Evolutionary conservation across 106 monocot genomes (phyloP), one percentile per base, ranked within the genome.

Genomic region (Phalaenopsis equestris): DNA sequence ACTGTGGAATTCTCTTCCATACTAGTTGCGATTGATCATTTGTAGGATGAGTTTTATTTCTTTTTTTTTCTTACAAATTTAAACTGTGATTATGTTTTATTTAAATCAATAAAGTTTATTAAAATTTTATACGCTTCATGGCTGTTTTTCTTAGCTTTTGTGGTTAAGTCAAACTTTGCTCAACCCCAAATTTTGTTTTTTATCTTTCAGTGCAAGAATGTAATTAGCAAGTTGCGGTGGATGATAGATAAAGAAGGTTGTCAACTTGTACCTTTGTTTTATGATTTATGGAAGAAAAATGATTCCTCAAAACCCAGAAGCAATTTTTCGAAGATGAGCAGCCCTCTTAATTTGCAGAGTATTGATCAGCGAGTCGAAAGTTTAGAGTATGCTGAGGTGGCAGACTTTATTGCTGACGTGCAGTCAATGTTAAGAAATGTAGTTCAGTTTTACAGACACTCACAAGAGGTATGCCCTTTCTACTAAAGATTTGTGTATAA

Each of bases 171-270:
- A 2, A 61, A 61, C 21, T n/a, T 61, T 21, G 2, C 61, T 61
- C 61, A 2, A 61, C 6, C 52, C 21, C 5, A 37, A 1, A 37
- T 70, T 39, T 8, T 70, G 70, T 70, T 70, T 2, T 42, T 49
- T 46, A 24, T 49, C 81, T 82, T 82, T 41, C 79, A 98, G 98
- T 92, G 92, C 86, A 98, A 98, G 81, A 92, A 92, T 88, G 94
- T 98, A 9, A 89, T 98, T 49, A 88, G 85, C 87, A 94, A 98
- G 84, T 79, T 98, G 15, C 90, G 87, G 83, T 89, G 88, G 75
- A 89, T 83, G 85, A 94, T 98, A 46, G 87, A 92, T 81, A 94
- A 88, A 72, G 94, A 94, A 75, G 98, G 98, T 36, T 83, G 84
- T 75, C 88, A 92, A 70, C 85, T 88, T 68, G 76, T 89, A 41